phyloP scores from a whole-genome alignment of 2,329 filamentous ascomycete species.

The Botryotinia convoluta region DNA sequence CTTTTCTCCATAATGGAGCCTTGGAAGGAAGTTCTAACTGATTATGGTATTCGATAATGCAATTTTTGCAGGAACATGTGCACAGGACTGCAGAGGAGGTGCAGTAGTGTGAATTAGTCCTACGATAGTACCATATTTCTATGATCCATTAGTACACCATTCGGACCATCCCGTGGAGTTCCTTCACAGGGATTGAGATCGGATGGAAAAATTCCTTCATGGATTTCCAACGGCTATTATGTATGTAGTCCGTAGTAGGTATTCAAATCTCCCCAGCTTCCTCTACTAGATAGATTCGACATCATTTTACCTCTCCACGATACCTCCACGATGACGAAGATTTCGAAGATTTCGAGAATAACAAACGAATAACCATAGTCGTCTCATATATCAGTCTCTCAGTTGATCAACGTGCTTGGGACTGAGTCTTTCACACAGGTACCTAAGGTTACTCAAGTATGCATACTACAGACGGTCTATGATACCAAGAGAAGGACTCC shows the following conservation, averaged over 20 bases:
- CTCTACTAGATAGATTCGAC: neutral
- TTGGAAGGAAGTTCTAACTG: neutral
- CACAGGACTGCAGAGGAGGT: neutral
- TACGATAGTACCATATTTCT: neutral
- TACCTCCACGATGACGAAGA: too few relatives aligned
- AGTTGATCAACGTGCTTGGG: neutral
- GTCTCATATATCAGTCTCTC: neutral
- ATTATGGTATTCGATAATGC: neutral
- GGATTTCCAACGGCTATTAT: neutral
- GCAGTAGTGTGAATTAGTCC: neutral
- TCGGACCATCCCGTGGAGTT: neutral
- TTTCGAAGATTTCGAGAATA: neutral
- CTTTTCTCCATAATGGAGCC: neutral
- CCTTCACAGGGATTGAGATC: neutral
- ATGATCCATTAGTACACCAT: neutral
- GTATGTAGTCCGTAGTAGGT: neutral
- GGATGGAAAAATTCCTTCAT: neutral
- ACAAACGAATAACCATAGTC: too few relatives aligned
- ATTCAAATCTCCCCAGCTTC: neutral
- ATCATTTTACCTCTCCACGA: neutral
- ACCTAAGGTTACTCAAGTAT: too few relatives aligned
- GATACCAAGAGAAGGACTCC: neutral
- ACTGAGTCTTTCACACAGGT: neutral
- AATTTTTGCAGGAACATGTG: constrained; percentile 16
- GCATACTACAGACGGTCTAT: neutral